These are phyloP conservation scores for Torulaspora franciscae DNA, from an alignment of 805 yeast genomes.

Conservation along the genomic window DNA sequence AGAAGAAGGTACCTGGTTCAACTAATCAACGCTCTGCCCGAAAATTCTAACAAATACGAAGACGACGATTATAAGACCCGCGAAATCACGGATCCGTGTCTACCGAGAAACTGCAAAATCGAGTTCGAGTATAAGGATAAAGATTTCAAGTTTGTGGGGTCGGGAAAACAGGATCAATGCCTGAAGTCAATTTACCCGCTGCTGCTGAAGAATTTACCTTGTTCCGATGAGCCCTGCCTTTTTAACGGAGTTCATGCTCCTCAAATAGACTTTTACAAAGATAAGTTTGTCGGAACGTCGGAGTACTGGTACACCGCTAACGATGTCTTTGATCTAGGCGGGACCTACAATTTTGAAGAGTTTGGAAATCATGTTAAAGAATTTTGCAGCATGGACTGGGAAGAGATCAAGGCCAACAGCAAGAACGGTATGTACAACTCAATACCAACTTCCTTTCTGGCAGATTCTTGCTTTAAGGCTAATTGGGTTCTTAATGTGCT, in stretches of 20 bases:
- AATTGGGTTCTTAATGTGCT: constrained; percentile 87
- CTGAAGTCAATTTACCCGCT: constrained; percentile 68
- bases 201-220: constrained; percentile 71
- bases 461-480: constrained; percentile 87
- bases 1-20: constrained; percentile 63
- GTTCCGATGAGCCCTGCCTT: constrained; percentile 82
- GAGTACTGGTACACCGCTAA: constrained; percentile 98
- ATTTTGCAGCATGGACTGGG: constrained; percentile 79
- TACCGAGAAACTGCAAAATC: constrained; percentile 57
- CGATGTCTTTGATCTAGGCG: constrained; percentile 84
- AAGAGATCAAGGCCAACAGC: constrained; percentile 44
- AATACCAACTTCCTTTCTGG: constrained; percentile 52
- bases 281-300: constrained; percentile 86
- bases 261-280: constrained; percentile 67
- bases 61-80: constrained; percentile 42
- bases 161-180: constrained; percentile 77
- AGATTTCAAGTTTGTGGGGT: constrained; percentile 55
- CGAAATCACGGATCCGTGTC: constrained; percentile 65
- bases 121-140: constrained; percentile 44
- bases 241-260: constrained; percentile 97
- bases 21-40: constrained; percentile 47
- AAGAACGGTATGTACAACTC: constrained; percentile 53
- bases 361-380: constrained; percentile 62
- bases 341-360: constrained; percentile 71
- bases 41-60: constrained; percentile 43